Percentiles rank a stretch among this genome's conserved stretches.
Conservation (phyloP, 75 land plant genomes). For the Pinus tabuliformis region DNA sequence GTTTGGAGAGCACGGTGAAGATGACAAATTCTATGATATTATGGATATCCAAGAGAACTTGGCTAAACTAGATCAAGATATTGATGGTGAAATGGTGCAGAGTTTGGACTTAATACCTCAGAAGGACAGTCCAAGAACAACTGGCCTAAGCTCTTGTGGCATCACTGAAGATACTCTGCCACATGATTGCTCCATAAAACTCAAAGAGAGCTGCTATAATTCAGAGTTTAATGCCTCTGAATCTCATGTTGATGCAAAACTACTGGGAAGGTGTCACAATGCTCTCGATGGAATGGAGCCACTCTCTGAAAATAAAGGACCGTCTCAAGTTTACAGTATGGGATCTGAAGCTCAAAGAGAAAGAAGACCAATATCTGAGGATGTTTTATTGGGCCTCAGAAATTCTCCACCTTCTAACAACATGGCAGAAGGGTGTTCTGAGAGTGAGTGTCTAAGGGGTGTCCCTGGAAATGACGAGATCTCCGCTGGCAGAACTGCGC, state of each 20-base stretch:
- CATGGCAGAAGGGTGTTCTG: background rate
- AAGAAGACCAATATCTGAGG: background rate
- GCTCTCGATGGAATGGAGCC: background rate
- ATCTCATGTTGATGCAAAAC: background rate
- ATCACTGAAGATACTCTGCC: background rate
- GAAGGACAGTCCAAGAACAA: background rate
- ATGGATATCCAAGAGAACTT: background rate
- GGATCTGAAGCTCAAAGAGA: slow-evolving; percentile 1
- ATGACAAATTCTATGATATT: background rate
- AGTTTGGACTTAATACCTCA: slow-evolving; percentile 4
- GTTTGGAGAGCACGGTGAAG: background rate
- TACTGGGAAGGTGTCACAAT: background rate
- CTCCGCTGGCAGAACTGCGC: background rate
- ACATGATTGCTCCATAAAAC: background rate
- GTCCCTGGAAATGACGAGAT: background rate
- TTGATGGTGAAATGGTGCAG: background rate
- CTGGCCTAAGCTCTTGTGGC: background rate
- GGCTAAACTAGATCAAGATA: background rate
- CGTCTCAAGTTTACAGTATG: background rate
- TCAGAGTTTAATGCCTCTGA: background rate
- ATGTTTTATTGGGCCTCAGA: slow-evolving; percentile 1
- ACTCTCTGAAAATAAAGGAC: slow-evolving; percentile 1
- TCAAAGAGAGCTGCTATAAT: background rate
- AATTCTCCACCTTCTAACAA: background rate
- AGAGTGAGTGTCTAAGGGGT: background rate